Percentiles rank a stretch among this genome's conserved stretches.
Conservation (phyloP, 352 stramenopile genomes). For the Phytophthora hybrid region DNA sequence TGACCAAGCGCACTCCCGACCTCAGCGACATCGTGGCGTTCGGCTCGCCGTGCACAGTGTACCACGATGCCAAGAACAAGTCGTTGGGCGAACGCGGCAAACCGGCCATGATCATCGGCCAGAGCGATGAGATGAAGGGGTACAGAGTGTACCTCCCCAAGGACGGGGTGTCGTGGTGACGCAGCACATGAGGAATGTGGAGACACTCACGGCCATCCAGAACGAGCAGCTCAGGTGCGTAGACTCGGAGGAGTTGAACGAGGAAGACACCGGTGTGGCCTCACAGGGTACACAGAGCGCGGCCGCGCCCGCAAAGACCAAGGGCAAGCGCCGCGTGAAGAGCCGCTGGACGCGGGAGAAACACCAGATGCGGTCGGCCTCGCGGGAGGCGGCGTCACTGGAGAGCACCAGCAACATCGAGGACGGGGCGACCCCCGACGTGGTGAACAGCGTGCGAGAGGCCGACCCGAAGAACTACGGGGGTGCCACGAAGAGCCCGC, state of each 20-base stretch:
- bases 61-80: constrained; percentile 25
- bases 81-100: constrained; percentile 10
- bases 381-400: constrained; percentile 24
- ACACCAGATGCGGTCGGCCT: constrained; percentile 38
- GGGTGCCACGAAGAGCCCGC: no score
- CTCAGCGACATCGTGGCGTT: no score
- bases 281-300: constrained; percentile 3
- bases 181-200: constrained; percentile 14
- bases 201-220: not conserved
- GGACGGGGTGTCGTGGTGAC: constrained; percentile 15
- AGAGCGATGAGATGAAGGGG: constrained; percentile 27
- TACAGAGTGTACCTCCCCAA: constrained; percentile 20
- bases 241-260: constrained; percentile 15
- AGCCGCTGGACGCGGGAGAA: constrained; percentile 28
- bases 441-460: no score
- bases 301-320: constrained; percentile 8
- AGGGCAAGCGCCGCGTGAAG: constrained; percentile 11
- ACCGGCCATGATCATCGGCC: constrained; percentile 15
- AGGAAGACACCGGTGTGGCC: constrained; percentile 5
- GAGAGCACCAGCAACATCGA: not conserved
- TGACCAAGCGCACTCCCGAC: no score
- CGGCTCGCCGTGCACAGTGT: no score
- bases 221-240: constrained; percentile 7
- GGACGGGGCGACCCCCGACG: not conserved
- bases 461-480: no score